Evolutionary conservation across 2,329 filamentous ascomycete species (phyloP), one percentile per base, ranked within the genome.

Genomic region (Penicillium concentricum): DNA sequence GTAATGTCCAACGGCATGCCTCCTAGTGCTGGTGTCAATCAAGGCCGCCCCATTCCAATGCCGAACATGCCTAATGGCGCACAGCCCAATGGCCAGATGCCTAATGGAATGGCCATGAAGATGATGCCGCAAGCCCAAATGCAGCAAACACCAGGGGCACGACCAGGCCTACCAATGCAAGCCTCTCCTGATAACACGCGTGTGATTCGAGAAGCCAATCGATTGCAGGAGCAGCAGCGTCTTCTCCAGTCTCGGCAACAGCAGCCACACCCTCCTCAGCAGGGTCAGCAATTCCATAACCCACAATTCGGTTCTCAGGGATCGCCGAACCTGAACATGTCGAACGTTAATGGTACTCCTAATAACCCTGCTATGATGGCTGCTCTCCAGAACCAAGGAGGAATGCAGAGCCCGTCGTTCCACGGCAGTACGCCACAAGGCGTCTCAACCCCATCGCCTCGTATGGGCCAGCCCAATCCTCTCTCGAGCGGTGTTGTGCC

Each of bases 71-170:
- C 75, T 47, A 71, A 68, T 51, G 72, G 74, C 34, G 63, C 60
- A 41, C 65, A 69, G 54, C 69, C 84, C 79, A 69, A 79, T 82
- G 73, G 73, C 72, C 59, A 80, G 76, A 52, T 82, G 74, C 59
- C 82, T 78, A 56, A 82, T 77, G 26, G 84, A 78, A 81, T 85
- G 68, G 82, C 84, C 41, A 82, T 89, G 78, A 78, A 78, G 59
- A 79, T 79, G 72, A 73, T 77, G 63, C 72, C 74, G 16, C 74
- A 88, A 60, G 81, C 84, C 51, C 82, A 87, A 53, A 82, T 90
- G 77, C 82, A 85, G 44, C 74, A 75, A 53, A 67, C 63, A 30
- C 69, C 74, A 52, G 68, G 68, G 34, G 61, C 67, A 18, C 69
- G 75, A 39, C 71, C 76, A 51, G 74, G 75, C 20, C 69, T 77